Conservation (phyloP, 345 rosid genomes). For the Eucalyptus viminalis region DNA sequence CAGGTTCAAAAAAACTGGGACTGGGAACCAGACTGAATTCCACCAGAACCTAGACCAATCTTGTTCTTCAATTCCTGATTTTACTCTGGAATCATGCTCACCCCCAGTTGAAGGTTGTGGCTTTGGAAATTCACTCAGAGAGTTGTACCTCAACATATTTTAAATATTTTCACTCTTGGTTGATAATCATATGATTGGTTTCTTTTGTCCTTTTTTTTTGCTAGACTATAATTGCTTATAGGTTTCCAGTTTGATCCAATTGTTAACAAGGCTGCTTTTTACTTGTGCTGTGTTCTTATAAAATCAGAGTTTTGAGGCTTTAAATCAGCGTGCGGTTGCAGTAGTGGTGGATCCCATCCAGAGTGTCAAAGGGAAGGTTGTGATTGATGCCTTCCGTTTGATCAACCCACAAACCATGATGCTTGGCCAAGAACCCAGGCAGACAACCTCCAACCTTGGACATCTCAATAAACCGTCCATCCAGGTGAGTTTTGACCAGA, state of each 20-base stretch:
- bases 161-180: neutral
- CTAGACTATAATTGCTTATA: neutral
- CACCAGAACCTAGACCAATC: too few species aligned
- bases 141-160: neutral
- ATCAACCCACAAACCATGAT: constrained; percentile 98
- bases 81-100: too few species aligned
- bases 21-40: too few species aligned
- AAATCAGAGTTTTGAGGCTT: constrained; percentile 92
- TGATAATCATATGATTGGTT: neutral
- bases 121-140: neutral
- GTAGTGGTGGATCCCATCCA: constrained; percentile 99
- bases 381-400: constrained; percentile 92
- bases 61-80: too few species aligned
- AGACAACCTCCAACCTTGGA: constrained; percentile 96
- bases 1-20: too few species aligned
- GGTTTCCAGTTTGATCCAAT: neutral
- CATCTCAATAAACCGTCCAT: constrained; percentile 97
- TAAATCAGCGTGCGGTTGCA: constrained; percentile 95
- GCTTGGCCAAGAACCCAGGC: constrained; percentile 99
- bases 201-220: neutral
- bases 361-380: constrained; percentile 96
- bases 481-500: constrained; percentile 32
- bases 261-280: neutral
- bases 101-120: neutral
- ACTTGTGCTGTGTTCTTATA: neutral